These are phyloP conservation scores for Magnaporthiopsis rhizophila DNA, from an alignment of 2,329 filamentous ascomycete species.

Conservation along the genomic window DNA sequence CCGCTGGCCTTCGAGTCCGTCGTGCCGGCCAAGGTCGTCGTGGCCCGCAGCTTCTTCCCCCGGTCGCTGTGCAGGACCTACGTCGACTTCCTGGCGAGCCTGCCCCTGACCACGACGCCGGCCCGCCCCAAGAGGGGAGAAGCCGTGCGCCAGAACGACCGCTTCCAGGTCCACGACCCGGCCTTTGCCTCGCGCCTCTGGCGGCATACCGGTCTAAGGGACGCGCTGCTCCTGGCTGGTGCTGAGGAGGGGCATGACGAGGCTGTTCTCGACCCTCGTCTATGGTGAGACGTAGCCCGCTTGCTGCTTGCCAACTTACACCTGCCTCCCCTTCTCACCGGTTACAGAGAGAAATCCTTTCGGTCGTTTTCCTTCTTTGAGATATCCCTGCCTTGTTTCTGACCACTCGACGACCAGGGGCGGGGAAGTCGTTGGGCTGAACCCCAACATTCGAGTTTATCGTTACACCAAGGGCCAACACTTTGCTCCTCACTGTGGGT, in stretches of 20 bases:
- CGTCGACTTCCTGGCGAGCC: slow-evolving; percentile 58
- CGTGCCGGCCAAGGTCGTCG: slow-evolving; percentile 57
- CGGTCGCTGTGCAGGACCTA: slow-evolving; percentile 67
- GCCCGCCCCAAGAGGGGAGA: slow-evolving; percentile 71
- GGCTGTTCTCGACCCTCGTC: neutral
- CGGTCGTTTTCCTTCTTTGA: neutral
- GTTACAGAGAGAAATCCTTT: neutral
- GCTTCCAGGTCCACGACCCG: slow-evolving; percentile 73
- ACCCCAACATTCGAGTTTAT: slow-evolving; percentile 84
- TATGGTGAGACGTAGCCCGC: neutral
- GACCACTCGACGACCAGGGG: slow-evolving; percentile 47
- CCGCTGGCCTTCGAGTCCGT: slow-evolving; percentile 49
- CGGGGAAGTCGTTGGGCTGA: slow-evolving; percentile 74
- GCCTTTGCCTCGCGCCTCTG: slow-evolving; percentile 69
- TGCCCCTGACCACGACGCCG: slow-evolving; percentile 72
- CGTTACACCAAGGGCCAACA: slow-evolving; percentile 80
- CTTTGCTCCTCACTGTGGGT: slow-evolving; percentile 85
- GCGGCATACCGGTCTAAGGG: slow-evolving; percentile 65
- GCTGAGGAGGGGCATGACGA: neutral
- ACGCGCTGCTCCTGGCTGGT: slow-evolving; percentile 40
- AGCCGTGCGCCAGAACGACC: slow-evolving; percentile 80
- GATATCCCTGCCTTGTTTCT: neutral
- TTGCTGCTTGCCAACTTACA: slow-evolving; percentile 10
- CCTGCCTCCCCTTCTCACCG: neutral
- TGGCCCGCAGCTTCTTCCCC: slow-evolving; percentile 68